These are phyloP conservation scores for Naganishia liquefaciens DNA, from an alignment of 1,284 basidiomycete species.

Conservation along the genomic window DNA sequence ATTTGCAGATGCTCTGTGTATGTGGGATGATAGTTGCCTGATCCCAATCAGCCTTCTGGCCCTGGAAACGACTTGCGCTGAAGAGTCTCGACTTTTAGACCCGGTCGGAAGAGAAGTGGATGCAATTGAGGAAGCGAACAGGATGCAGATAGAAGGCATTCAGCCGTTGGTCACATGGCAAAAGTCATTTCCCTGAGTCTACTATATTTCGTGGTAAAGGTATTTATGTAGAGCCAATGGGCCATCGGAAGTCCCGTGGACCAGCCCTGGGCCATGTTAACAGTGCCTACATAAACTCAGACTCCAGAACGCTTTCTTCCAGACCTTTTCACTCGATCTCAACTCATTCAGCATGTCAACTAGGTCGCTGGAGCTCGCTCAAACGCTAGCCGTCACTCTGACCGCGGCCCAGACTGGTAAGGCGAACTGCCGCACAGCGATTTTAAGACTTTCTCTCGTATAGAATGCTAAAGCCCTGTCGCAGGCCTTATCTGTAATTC, in stretches of 20 bases:
- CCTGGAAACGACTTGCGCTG: too few species aligned
- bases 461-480: not conserved
- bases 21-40: too few species aligned
- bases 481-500: slow-evolving; percentile 8
- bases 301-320: not conserved
- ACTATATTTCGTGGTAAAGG: too few species aligned
- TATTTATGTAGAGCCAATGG: not conserved
- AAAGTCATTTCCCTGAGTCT: not conserved
- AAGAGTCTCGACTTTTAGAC: too few species aligned
- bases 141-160: not conserved
- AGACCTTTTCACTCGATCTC: not conserved
- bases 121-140: not conserved
- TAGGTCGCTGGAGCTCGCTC: not conserved
- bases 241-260: not conserved
- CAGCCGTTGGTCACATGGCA: not conserved
- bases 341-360: not conserved
- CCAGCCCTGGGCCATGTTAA: too few species aligned
- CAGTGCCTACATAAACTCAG: too few species aligned
- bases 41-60: too few species aligned
- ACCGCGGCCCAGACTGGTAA: slow-evolving; percentile 5
- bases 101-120: slow-evolving; percentile 10
- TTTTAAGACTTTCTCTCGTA: not conserved
- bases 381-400: not conserved
- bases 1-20: too few species aligned
- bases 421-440: not conserved